These are phyloP conservation scores for Zygosaccharomyces pseudobailii DNA, from an alignment of 1,139 yeast species.

Conservation along the genomic window DNA sequence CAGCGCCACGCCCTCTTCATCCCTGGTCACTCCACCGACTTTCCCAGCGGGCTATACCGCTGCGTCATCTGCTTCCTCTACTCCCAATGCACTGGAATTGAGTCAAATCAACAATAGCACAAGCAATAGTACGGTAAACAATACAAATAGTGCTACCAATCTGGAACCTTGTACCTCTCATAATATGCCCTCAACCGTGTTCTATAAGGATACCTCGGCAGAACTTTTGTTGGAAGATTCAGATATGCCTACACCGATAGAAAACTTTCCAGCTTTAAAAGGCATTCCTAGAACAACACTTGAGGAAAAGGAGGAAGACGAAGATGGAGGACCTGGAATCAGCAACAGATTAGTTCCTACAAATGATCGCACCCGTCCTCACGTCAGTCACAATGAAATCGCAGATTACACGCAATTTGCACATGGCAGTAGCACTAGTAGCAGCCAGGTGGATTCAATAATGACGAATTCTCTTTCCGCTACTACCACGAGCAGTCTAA, in stretches of 20 bases:
- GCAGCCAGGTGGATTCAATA: conserved; percentile 26
- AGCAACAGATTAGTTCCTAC: background rate
- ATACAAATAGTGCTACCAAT: conserved; percentile 2
- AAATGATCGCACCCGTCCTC: background rate
- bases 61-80: conserved; percentile 26
- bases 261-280: conserved; percentile 14
- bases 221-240: conserved; percentile 13
- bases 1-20: conserved; percentile 16
- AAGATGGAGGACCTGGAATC: conserved; percentile 1
- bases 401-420: conserved; percentile 11
- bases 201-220: conserved; percentile 11
- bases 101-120: conserved; percentile 6
- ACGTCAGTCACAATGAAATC: background rate
- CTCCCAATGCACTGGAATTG: conserved; percentile 23
- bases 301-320: conserved; percentile 18
- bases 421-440: conserved; percentile 22
- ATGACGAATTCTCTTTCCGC: conserved; percentile 24
- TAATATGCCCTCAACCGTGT: conserved; percentile 5
- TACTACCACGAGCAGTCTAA: conserved; percentile 10
- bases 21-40: conserved; percentile 23
- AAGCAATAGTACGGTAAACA: conserved; percentile 9
- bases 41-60: conserved; percentile 18
- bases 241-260: conserved; percentile 16
- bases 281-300: conserved; percentile 17
- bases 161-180: conserved; percentile 3